These are phyloP conservation scores for Cryphonectria parasitica DNA, from an alignment of 2,329 filamentous ascomycete species.

Conservation along the genomic window DNA sequence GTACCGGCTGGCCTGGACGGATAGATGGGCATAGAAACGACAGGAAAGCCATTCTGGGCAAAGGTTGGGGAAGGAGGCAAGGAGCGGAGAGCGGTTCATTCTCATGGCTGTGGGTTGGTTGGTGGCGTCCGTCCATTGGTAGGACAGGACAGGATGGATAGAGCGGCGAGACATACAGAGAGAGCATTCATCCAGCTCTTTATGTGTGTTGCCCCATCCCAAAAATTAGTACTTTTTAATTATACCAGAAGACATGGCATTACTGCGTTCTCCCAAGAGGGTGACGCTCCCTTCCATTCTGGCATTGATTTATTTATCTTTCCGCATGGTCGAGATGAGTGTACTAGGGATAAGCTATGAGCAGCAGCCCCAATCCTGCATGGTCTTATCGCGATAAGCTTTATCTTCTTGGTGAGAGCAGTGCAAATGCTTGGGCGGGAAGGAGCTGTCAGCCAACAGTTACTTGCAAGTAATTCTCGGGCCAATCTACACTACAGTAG, in stretches of 20 bases:
- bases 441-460: too few relatives aligned
- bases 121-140: slow-evolving; percentile 2
- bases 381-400: too few relatives aligned
- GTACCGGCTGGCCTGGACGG: slow-evolving; percentile 29
- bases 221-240: slow-evolving; percentile 28
- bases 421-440: too few relatives aligned
- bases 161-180: too few relatives aligned
- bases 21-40: slow-evolving; percentile 1
- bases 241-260: slow-evolving; percentile 27
- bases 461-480: too few relatives aligned
- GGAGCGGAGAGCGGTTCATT: not conserved
- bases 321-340: too few relatives aligned
- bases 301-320: too few relatives aligned
- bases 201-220: not conserved
- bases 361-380: too few relatives aligned
- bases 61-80: not conserved
- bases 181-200: not conserved
- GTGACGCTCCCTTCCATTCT: not conserved
- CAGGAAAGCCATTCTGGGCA: slow-evolving; percentile 12
- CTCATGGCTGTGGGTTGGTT: slow-evolving; percentile 10
- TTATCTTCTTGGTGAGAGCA: too few relatives aligned
- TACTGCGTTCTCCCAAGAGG: not conserved
- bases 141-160: not conserved
- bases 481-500: too few relatives aligned
- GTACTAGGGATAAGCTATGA: too few relatives aligned